These are phyloP conservation scores for Pythium angustatum DNA, from an alignment of 352 stramenopile species.

Conservation along the genomic window DNA sequence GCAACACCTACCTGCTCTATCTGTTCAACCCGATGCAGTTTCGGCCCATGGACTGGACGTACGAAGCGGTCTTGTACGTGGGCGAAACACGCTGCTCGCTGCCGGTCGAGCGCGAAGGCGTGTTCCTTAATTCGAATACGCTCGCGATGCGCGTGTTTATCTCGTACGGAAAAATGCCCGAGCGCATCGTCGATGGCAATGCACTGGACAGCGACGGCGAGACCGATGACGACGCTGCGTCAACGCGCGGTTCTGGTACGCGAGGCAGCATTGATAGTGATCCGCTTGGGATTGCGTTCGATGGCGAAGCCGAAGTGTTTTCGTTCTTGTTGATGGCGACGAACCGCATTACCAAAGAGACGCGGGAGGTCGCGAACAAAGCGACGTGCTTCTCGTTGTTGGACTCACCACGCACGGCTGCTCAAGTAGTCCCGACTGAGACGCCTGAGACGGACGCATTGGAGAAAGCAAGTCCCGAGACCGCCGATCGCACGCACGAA, in stretches of 20 bases:
- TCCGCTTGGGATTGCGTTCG: conserved; percentile 63
- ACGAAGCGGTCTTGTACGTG: conserved; percentile 64
- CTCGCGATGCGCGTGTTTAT: conserved; percentile 76
- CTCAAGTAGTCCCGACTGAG: conserved; percentile 4
- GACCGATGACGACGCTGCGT: conserved; percentile 5
- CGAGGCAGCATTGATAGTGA: conserved; percentile 57
- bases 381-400: conserved; percentile 50
- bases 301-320: conserved; percentile 55
- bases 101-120: conserved; percentile 70
- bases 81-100: conserved; percentile 49
- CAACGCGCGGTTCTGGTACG: conserved; percentile 19
- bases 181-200: conserved; percentile 25
- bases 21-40: conserved; percentile 85
- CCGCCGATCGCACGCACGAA: conserved; percentile 29
- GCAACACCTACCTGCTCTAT: conserved; percentile 88
- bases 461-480: not conserved
- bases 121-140: conserved; percentile 77
- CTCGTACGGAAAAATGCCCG: conserved; percentile 78
- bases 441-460: not conserved
- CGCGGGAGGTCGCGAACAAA: conserved; percentile 57
- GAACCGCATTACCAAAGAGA: conserved; percentile 72
- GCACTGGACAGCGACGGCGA: conserved; percentile 10
- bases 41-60: conserved; percentile 82
- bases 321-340: conserved; percentile 69
- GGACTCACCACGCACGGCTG: not conserved